phyloP scores from a whole-genome alignment of 768 basidiomycete genomes.

The Leccinum disarticulatum region DNA sequence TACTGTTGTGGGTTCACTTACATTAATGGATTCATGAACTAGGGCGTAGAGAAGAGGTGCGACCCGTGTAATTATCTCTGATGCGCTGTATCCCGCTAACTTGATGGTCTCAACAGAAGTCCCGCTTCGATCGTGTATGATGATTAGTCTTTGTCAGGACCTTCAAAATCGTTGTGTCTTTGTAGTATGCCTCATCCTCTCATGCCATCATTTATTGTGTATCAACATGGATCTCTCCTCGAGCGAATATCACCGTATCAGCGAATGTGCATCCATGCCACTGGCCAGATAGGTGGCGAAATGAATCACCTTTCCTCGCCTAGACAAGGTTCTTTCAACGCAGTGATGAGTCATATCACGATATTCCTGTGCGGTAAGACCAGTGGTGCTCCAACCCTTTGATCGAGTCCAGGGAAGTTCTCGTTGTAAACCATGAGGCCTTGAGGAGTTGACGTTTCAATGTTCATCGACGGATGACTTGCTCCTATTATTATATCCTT shows the following conservation, averaged over 20 bases:
- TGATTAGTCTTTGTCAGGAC: constrained; percentile 2
- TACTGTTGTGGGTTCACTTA: background rate
- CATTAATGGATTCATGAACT: too few species aligned
- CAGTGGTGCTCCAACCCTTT: background rate
- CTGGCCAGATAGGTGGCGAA: background rate
- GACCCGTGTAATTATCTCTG: background rate
- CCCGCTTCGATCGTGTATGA: constrained; percentile 25
- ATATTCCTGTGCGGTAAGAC: background rate
- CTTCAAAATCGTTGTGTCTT: background rate
- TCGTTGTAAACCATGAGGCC: too few species aligned
- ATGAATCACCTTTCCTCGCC: background rate
- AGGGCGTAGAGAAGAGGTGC: constrained; percentile 22
- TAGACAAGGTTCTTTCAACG: background rate
- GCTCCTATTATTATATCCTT: background rate
- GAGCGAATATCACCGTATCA: background rate
- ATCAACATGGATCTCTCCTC: background rate
- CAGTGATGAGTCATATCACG: background rate
- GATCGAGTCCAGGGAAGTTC: too few species aligned
- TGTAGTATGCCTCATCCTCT: background rate
- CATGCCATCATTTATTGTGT: background rate
- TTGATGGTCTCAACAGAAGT: constrained; percentile 5
- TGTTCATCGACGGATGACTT: background rate
- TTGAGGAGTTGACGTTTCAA: too few species aligned
- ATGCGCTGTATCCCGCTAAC: background rate
- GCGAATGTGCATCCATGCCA: too few species aligned